Base-by-base conservation (phyloP, 2,329 filamentous ascomycete species). In the Arthrobotrys entomopaga region DNA sequence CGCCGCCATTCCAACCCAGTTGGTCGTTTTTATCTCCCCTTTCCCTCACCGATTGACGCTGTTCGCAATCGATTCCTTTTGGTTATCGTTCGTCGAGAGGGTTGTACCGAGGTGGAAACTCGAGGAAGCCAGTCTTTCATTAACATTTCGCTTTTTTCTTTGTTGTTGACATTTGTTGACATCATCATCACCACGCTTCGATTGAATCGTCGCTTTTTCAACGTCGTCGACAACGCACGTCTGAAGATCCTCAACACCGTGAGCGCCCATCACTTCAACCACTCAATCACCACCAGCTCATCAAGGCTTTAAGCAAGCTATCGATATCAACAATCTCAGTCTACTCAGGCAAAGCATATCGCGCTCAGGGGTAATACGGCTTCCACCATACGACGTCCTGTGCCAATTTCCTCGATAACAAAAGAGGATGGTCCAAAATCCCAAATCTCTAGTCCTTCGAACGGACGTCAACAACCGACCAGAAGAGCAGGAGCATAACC, bases 101-200 rank as follows among this genome's bases (percentile, higher is more conserved):
- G 24, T 29, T 38, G 6, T 7, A 34, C 29, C 54, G 57, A 60
- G 56, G 56, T 43, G 56, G 69, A 59, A 49, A 56, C 5, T 19
- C 24, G 42, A 66, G 56, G 69, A 73, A 66, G 61, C 61, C 69
- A 73, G 69, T 66, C 69, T 73, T 58, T 73, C 69, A 60, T 73
- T 73, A 60, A 65, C 38, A 58, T 73, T 73, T 65, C 61, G 69
- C 69, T 73, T 56, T 73, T 54, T 61, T 42, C 29, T 73, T 73
- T 61, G 60, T 46, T 73, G 61, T 60, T 61, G 54, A 49, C 61
- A 61, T 61, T 22, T 58, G 61, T 70, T 52, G 34, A 40, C 29
- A 15, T 43, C 48, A 58, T 49, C 58, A 15, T 43, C 48, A 58
- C 38, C 58, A 34, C 29, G 16, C 13, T 54, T 57, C 65, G 52